phyloP scores from a whole-genome alignment of 352 stramenopile species.

The Elongisporangium prolatum region DNA sequence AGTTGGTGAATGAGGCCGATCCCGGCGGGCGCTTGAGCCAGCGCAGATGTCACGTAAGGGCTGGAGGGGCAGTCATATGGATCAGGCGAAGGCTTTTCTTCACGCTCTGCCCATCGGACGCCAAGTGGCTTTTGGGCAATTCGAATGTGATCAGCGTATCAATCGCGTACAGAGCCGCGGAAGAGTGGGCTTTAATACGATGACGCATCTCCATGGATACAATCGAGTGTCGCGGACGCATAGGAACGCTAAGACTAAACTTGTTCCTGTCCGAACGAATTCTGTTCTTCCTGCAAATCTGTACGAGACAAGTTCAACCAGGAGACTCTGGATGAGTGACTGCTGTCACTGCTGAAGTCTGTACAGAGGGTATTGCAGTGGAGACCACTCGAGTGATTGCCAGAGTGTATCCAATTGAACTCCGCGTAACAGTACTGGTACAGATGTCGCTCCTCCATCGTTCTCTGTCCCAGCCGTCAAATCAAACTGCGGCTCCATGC shows the following conservation, averaged over 20 bases:
- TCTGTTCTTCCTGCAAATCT: background rate
- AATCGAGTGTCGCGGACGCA: background rate
- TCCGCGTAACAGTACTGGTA: too few species aligned
- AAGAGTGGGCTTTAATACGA: background rate
- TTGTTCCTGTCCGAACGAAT: too few species aligned
- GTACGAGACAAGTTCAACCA: too few species aligned
- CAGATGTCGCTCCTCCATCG: too few species aligned
- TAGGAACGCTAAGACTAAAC: background rate
- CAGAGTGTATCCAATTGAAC: too few species aligned
- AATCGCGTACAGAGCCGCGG: background rate
- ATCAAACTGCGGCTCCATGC: too few species aligned
- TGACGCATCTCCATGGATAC: background rate
- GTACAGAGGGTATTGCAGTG: too few species aligned
- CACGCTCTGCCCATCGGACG: background rate
- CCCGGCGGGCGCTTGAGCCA: background rate
- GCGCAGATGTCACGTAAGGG: background rate
- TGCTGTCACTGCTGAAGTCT: too few species aligned
- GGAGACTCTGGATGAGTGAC: too few species aligned
- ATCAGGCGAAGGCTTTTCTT: background rate
- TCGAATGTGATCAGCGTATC: background rate
- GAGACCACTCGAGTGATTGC: too few species aligned
- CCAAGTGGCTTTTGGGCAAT: background rate
- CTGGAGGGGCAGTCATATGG: background rate
- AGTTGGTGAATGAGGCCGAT: background rate
- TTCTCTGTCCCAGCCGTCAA: too few species aligned